Evolutionary conservation across 148 eudicot species (phyloP).

Genomic region (Spergularia bocconei): DNA sequence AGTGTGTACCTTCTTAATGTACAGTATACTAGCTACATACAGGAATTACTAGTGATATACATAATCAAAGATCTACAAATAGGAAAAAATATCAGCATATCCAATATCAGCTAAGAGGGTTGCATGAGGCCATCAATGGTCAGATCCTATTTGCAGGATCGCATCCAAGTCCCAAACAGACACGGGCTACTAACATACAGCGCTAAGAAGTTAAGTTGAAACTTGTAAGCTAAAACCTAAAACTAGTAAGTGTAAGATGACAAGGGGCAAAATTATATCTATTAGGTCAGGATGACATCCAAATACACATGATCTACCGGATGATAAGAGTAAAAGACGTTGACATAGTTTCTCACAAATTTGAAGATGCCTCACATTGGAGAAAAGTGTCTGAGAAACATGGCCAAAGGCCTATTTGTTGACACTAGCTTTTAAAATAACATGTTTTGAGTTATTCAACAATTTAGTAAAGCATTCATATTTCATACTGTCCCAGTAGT

Average conservation of each 20-base stretch:
- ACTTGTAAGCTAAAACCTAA: too few relatives aligned
- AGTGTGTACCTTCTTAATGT: background rate
- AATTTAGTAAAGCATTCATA: background rate
- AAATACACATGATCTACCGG: background rate
- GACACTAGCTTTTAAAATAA: background rate
- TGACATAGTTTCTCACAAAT: too few relatives aligned
- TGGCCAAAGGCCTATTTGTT: background rate
- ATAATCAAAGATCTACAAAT: background rate
- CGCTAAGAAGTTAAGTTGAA: background rate
- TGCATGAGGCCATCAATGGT: background rate
- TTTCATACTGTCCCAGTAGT: too few relatives aligned
- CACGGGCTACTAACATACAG: background rate
- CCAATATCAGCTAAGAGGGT: background rate
- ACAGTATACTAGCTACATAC: background rate
- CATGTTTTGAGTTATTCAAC: background rate
- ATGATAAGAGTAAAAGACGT: background rate
- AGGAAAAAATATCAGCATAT: background rate
- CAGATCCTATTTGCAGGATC: background rate
- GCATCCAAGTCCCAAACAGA: background rate
- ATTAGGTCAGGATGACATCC: background rate
- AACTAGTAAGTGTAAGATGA: too few relatives aligned
- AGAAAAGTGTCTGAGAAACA: background rate
- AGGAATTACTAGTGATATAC: background rate
- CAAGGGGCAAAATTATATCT: too few relatives aligned
- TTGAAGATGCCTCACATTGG: too few relatives aligned